Base-by-base conservation (phyloP, 2,329 filamentous ascomycete species). In the Alternaria atra region DNA sequence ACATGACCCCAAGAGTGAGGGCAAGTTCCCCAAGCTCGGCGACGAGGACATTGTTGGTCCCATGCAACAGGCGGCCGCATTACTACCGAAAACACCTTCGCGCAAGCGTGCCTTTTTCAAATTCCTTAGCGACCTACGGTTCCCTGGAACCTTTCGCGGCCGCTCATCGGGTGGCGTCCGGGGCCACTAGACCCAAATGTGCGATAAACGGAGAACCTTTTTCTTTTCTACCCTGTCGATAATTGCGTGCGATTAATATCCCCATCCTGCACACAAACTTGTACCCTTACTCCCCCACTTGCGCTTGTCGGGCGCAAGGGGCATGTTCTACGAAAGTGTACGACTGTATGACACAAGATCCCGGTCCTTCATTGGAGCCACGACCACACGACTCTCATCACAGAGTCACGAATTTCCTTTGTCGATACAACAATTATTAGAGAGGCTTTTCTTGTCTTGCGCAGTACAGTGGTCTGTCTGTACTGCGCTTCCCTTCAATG, bases 11-110 rank as follows among this genome's bases (percentile, higher is more conserved):
- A 78, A 84, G 77, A 81, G 83, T 73, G 85, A 91, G 64, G 90
- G 91, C 73, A 97, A 97, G 78, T 97, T 97, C 72, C 93, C 93
- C 25, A 89, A 90, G 69, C 87, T 94, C 32, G 93, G 93, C 53
- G 93, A 97, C 72, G 90, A 94, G 70, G 94, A 97, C 77, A 96
- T 97, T 75, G 93, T 97, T 44, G 94, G 94, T 1, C 94, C 94
- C 6, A 97, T 97, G 94, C 61, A 69, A 61, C 52, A 64, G 59
- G 58, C 70, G 60, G 67, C 75, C 35, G 66, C 73, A 12, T 72
- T 75, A 58, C 78, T 80, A 57, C 79, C 80, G 37, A 74, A 72
- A 59, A 79, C 72, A 25, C 71, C 74, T 34, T 74, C 73, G 27
- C 73, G 72, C 27, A 80, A 79, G 66, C 75, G 76, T 53, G 73